Percentiles rank a stretch among this genome's conserved stretches.
phyloP scores from a whole-genome alignment of 768 basidiomycete genomes.

The Cystoderma amianthinum region DNA sequence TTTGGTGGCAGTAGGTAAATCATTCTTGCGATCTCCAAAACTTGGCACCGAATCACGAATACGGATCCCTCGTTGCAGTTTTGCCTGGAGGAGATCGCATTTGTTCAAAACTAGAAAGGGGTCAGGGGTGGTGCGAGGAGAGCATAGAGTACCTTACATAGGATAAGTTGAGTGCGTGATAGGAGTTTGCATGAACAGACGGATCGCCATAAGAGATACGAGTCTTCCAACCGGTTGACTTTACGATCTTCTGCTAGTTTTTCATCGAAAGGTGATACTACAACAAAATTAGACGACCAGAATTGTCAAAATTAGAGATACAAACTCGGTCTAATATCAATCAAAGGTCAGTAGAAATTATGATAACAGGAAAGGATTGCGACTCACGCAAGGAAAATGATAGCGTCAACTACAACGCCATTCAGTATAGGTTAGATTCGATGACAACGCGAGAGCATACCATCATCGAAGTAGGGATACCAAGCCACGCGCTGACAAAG shows the following conservation, averaged over 20 bases:
- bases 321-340: conserved; percentile 38
- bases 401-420: conserved; percentile 51
- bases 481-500: conserved; percentile 55
- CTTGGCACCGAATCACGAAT: conserved; percentile 68
- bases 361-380: neutral
- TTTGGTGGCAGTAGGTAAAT: conserved; percentile 58
- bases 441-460: conserved; percentile 18
- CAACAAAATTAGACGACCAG: neutral
- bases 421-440: neutral
- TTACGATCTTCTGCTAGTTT: conserved; percentile 60
- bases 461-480: conserved; percentile 79
- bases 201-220: conserved; percentile 69
- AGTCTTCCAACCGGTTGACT: conserved; percentile 74
- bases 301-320: conserved; percentile 2
- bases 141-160: conserved; percentile 25
- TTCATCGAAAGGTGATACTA: conserved; percentile 79
- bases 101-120: conserved; percentile 49
- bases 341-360: neutral
- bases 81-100: conserved; percentile 68
- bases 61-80: conserved; percentile 58
- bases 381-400: conserved; percentile 73
- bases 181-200: conserved; percentile 65
- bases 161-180: conserved; percentile 46
- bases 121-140: conserved; percentile 2
- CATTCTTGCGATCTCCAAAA: conserved; percentile 69